A percentile compares a stretch with the other conserved stretches of the same genome.
phyloP scores from a whole-genome alignment of 257 asterid species.

The Fraxinus americana region DNA sequence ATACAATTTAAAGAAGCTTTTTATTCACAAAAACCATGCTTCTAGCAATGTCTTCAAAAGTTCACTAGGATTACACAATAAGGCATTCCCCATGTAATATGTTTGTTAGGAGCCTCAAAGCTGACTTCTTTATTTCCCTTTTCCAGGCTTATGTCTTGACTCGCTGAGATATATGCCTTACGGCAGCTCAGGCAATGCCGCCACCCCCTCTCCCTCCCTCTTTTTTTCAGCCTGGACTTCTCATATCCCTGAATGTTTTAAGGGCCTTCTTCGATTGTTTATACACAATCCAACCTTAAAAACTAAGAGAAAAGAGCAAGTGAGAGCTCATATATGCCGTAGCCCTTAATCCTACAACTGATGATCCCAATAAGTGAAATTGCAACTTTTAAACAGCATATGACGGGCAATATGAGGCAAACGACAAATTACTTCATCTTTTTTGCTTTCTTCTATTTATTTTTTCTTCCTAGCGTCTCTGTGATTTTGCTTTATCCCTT shows the following conservation, averaged over 20 bases:
- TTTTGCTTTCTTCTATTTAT: neutral
- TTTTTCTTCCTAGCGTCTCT: neutral
- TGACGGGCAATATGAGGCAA: neutral
- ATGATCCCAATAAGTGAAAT: neutral
- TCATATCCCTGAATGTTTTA: neutral
- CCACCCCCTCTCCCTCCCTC: too few species aligned
- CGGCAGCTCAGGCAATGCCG: neutral
- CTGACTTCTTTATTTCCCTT: neutral
- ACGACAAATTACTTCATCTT: neutral
- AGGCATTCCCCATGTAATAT: neutral
- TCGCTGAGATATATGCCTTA: neutral
- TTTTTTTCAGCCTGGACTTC: neutral
- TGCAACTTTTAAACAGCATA: neutral
- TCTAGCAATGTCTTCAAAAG: neutral
- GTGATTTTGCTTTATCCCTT: neutral
- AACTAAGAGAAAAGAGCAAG: neutral
- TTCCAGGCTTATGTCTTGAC: neutral
- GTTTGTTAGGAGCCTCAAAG: neutral
- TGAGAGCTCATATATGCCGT: neutral
- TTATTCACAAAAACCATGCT: neutral
- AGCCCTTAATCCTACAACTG: neutral
- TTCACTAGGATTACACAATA: neutral
- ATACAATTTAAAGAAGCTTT: neutral
- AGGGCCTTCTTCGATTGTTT: neutral
- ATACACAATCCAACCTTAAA: neutral